phyloP scores from a whole-genome alignment of 176 grass and related monocot species.

The Sorghum bicolor region Sorghum_bicolor_NCBIv3 NC_012870.2:59383001-59383500 shows the following conservation, averaged over 20 bases:
- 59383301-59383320: conserved; percentile 33
- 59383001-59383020: conserved; percentile 16
- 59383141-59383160: not conserved
- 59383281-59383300: conserved; percentile 49
- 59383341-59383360: not conserved
- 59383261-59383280: conserved; percentile 23
- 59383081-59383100: conserved; percentile 16
- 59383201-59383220: conserved; percentile 12
- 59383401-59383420: not conserved
- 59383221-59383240: conserved; percentile 27
- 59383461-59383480: too few species aligned
- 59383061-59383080: conserved; percentile 35
- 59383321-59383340: not conserved
- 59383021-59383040: conserved; percentile 15
- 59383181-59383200: not conserved
- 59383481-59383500: too few species aligned
- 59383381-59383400: not conserved
- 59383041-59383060: conserved; percentile 28
- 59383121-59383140: conserved; percentile 23
- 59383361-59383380: not conserved
- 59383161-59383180: not conserved
- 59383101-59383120: not conserved
- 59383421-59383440: conserved; percentile 12
- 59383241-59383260: conserved; percentile 45
- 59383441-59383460: too few species aligned